Conservation (phyloP, 306 rosid genomes). For the Sicyos edulis region DNA sequence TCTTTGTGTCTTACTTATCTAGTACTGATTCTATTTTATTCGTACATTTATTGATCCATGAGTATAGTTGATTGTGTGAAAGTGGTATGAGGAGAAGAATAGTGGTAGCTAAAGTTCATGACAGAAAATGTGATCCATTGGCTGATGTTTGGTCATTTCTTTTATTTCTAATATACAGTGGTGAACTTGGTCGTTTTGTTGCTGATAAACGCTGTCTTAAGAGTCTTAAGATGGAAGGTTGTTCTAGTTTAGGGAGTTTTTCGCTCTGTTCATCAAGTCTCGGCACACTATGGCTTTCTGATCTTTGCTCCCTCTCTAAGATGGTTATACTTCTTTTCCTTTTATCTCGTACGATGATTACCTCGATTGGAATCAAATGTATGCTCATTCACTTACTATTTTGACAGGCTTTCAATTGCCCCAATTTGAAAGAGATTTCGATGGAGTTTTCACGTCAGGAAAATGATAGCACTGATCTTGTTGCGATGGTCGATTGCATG, state of each 20-base stretch:
- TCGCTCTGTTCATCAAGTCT: constrained; percentile 71
- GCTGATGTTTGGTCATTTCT: constrained; percentile 23
- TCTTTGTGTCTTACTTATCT: neutral
- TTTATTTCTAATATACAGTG: constrained; percentile 40
- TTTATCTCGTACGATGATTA: neutral
- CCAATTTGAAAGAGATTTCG: constrained; percentile 79
- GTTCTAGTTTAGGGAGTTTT: constrained; percentile 71
- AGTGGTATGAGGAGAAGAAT: constrained; percentile 2
- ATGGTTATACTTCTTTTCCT: constrained; percentile 45
- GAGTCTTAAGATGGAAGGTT: constrained; percentile 86
- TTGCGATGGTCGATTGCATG: constrained; percentile 50
- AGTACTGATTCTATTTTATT: neutral
- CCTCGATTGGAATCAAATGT: neutral
- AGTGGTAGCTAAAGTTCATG: neutral
- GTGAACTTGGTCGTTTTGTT: constrained; percentile 79
- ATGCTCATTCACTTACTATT: constrained; percentile 19
- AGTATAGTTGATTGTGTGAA: neutral
- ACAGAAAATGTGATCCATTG: neutral
- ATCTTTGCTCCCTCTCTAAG: constrained; percentile 69
- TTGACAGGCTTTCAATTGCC: constrained; percentile 71
- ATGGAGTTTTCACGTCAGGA: constrained; percentile 65
- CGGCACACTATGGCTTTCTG: constrained; percentile 85
- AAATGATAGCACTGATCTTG: constrained; percentile 65
- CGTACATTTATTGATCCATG: neutral
- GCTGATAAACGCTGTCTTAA: constrained; percentile 71